Conservation (phyloP, 1,139 yeast species). For the Lizanozyma gosingica region DNA sequence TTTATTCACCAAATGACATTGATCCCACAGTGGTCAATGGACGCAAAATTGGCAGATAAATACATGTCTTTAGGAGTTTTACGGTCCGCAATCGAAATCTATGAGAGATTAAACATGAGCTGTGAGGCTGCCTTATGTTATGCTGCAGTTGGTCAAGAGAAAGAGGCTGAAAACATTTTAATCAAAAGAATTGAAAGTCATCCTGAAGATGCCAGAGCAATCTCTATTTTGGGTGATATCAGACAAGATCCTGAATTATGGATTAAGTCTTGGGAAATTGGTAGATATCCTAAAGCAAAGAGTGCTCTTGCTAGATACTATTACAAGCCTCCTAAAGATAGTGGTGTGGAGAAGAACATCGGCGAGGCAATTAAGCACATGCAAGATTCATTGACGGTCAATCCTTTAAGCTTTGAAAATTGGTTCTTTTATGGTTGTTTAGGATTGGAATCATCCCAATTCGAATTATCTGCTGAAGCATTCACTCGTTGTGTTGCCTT, state of each 20-base stretch:
- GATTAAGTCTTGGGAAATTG: slow-evolving; percentile 83
- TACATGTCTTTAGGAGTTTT: slow-evolving; percentile 81
- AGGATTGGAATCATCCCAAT: slow-evolving; percentile 68
- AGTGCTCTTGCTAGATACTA: slow-evolving; percentile 69
- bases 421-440: slow-evolving; percentile 94
- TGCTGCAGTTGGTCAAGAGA: slow-evolving; percentile 75
- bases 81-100: slow-evolving; percentile 83
- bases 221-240: slow-evolving; percentile 81
- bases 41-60: slow-evolving; percentile 75
- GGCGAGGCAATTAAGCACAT: slow-evolving; percentile 55
- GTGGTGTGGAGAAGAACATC: slow-evolving; percentile 46
- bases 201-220: slow-evolving; percentile 77
- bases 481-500: slow-evolving; percentile 85
- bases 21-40: slow-evolving; percentile 82
- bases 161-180: slow-evolving; percentile 55
- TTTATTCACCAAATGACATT: slow-evolving; percentile 71
- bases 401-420: slow-evolving; percentile 72
- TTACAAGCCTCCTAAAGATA: slow-evolving; percentile 53
- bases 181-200: slow-evolving; percentile 41
- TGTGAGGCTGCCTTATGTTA: slow-evolving; percentile 87
- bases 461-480: slow-evolving; percentile 81
- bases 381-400: slow-evolving; percentile 63
- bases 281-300: slow-evolving; percentile 78
- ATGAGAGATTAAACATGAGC: slow-evolving; percentile 66
- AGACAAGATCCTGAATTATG: slow-evolving; percentile 69